Base-by-base conservation (phyloP, 1,284 basidiomycete species). In the Ceratobasidium sp. region DNA sequence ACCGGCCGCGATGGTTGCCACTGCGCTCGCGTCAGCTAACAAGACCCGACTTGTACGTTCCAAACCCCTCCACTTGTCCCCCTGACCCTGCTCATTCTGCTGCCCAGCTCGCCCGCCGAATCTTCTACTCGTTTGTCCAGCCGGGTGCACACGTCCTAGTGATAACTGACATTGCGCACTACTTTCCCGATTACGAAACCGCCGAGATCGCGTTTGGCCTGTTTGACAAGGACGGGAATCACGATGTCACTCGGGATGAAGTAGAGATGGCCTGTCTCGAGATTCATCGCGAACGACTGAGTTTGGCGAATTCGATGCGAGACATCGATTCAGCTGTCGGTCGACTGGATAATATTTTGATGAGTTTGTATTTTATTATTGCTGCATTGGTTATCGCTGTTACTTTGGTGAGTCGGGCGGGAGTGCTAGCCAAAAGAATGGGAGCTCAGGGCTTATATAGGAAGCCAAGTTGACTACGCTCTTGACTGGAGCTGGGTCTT, bases 291-390 rank as follows among this genome's bases (percentile, higher is more conserved):
- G 95, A 97, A 78, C 89, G 95, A 74, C 81, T 95, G 46, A 89
- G 91, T 5, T 87, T 97, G 69, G 90, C 93, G 75, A 89, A 91
- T 77, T 93, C 91, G 12, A 94, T 98, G 93, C 87, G 89, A 46
- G 94, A 97, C 80, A 84, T 97, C 67, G 95, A 97, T 80, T 93
- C 92, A 73, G 95, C 94, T 4, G 93, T 96, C 34, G 89, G 91
- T 28, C 85, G 92, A 58, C 80, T 93, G 75, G 90, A 92, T 78
- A 90, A 91, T 76, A 91, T 92, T 73, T 80, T 90, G 65, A 89
- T 91, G 86, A 85, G 83, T 60, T 78, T 89, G 18, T 77, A 91
- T 80, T 81, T 89, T 36, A 81, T 92, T 72, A 85, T 94, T 58
- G 88, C 88, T 32, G 82, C 87, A 60, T 81, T 95, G 60, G 90